These are phyloP conservation scores for Pichia sorboxylosa DNA, from an alignment of 1,139 yeast genomes.

Conservation along the genomic window DNA sequence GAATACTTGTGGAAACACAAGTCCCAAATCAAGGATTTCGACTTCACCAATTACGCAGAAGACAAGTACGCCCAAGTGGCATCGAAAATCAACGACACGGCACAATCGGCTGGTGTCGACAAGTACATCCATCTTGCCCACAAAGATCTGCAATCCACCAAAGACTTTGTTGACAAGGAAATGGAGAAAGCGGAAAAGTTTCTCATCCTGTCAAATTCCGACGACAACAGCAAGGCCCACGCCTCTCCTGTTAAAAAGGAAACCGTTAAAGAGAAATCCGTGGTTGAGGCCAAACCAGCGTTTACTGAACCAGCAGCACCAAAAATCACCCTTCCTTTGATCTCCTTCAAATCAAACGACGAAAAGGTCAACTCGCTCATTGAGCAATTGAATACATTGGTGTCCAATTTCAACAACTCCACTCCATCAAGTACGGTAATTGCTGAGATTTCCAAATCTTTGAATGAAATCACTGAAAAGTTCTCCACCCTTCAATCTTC, in stretches of 20 bases:
- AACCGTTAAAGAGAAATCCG: not conserved
- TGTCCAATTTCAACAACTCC: constrained; percentile 23
- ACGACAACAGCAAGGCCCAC: not conserved
- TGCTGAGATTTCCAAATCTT: constrained; percentile 29
- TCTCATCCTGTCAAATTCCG: constrained; percentile 9
- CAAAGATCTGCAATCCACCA: constrained; percentile 25
- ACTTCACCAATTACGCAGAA: constrained; percentile 14
- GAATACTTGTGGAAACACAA: constrained; percentile 32
- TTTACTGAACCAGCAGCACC: not conserved
- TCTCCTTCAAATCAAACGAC: constrained; percentile 23
- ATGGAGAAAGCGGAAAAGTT: constrained; percentile 6
- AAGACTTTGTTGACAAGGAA: constrained; percentile 1
- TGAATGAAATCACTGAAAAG: constrained; percentile 21
- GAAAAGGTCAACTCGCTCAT: constrained; percentile 23
- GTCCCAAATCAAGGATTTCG: constrained; percentile 23
- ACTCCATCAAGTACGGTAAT: constrained; percentile 34
- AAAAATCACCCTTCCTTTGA: constrained; percentile 16
- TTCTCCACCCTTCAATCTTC: too few relatives aligned
- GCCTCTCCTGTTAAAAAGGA: not conserved
- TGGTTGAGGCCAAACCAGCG: not conserved
- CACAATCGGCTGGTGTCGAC: constrained; percentile 29
- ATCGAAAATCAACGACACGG: constrained; percentile 22
- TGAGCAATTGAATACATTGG: constrained; percentile 25
- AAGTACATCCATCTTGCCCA: constrained; percentile 34
- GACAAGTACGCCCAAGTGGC: constrained; percentile 12